Evolutionary conservation across 805 yeast genomes (phyloP).

Genomic region (Barnettozyma californica): DNA sequence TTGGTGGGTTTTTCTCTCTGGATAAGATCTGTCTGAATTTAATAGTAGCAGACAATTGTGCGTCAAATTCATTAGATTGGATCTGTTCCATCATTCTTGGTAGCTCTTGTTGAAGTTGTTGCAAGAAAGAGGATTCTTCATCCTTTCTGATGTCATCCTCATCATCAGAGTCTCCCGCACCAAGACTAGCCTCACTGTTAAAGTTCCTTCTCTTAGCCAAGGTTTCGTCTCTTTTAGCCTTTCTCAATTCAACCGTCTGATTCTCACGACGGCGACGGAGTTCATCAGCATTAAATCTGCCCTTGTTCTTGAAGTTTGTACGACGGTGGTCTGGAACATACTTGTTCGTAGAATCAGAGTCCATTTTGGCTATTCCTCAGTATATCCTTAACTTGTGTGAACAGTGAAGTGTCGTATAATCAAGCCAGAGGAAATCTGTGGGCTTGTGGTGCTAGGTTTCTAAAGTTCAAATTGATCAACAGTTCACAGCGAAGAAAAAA

Average conservation of each 20-base stretch:
- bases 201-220: conserved; percentile 90
- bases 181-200: conserved; percentile 34
- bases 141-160: conserved; percentile 30
- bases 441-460: not conserved
- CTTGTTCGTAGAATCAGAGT: conserved; percentile 68
- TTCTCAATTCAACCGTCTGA: conserved; percentile 93
- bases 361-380: conserved; percentile 42
- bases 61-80: conserved; percentile 67
- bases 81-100: conserved; percentile 84
- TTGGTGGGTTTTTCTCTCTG: conserved; percentile 94
- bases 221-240: conserved; percentile 93
- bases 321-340: conserved; percentile 97
- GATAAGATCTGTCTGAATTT: conserved; percentile 91
- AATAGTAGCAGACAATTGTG: conserved; percentile 82
- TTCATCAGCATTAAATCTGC: conserved; percentile 91
- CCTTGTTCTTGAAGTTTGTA: conserved; percentile 91
- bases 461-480: not conserved
- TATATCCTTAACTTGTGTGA: not conserved
- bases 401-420: not conserved
- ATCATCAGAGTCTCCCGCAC: conserved; percentile 51
- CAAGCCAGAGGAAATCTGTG: not conserved
- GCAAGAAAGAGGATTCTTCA: conserved; percentile 38
- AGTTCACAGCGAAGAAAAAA: not conserved
- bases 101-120: conserved; percentile 56
- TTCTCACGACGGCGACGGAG: conserved; percentile 96